A percentile compares a stretch with the other conserved stretches of the same genome.
Conservation (phyloP, 1,139 yeast species). For the Meyerozyma athensensis region DNA sequence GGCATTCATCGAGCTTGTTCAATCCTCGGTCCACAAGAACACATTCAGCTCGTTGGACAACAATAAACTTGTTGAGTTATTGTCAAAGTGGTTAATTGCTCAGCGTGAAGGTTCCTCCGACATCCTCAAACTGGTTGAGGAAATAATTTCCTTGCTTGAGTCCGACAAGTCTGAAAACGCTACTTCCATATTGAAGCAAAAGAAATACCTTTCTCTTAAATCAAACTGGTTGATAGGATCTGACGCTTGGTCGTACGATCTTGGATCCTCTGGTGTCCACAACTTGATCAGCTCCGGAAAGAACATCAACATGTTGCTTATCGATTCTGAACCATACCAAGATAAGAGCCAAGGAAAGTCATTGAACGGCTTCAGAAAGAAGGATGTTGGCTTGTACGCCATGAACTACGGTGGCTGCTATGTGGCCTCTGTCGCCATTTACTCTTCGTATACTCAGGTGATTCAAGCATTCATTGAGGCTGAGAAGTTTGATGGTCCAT, state of each 20-base stretch:
- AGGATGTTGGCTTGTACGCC: slow-evolving; percentile 91
- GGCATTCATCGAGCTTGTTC: slow-evolving; percentile 45
- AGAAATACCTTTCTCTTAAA: slow-evolving; percentile 41
- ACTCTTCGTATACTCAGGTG: slow-evolving; percentile 89
- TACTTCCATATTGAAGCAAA: slow-evolving; percentile 39
- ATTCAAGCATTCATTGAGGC: slow-evolving; percentile 89
- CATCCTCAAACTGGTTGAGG: slow-evolving; percentile 20
- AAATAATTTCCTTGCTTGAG: slow-evolving; percentile 40
- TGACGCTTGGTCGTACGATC: slow-evolving; percentile 92
- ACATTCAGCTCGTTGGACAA: slow-evolving; percentile 44
- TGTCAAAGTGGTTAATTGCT: slow-evolving; percentile 66
- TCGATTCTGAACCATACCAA: slow-evolving; percentile 85
- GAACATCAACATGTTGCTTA: slow-evolving; percentile 78
- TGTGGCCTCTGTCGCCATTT: slow-evolving; percentile 93
- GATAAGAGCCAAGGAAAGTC: slow-evolving; percentile 26
- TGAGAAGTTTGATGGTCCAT: slow-evolving; percentile 81
- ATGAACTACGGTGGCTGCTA: slow-evolving; percentile 90
- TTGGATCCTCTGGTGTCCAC: slow-evolving; percentile 91
- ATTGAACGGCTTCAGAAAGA: slow-evolving; percentile 56
- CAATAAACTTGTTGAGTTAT: slow-evolving; percentile 47
- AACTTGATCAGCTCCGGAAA: slow-evolving; percentile 70
- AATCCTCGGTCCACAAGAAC: slow-evolving; percentile 44
- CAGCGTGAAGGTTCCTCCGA: slow-evolving; percentile 24
- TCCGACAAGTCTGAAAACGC: slow-evolving; percentile 38
- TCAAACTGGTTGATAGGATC: slow-evolving; percentile 88